Percentiles rank a stretch among this genome's conserved stretches.
phyloP scores from a whole-genome alignment of 2,329 filamentous ascomycete genomes.

The Ustilaginoidea virens region DNA sequence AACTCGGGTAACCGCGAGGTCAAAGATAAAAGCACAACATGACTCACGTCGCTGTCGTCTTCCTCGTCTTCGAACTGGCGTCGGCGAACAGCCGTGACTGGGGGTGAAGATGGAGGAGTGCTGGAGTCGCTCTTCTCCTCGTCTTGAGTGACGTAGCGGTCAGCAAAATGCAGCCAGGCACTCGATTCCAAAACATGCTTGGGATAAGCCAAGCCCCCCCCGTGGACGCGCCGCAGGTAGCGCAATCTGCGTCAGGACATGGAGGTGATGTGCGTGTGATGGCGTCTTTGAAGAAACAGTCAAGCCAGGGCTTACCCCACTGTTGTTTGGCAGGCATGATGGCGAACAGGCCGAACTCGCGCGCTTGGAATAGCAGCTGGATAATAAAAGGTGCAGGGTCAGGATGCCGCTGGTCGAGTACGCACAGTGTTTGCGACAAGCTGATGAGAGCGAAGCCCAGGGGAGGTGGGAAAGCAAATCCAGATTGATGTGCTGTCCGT shows the following conservation, averaged over 20 bases:
- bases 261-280: too few species aligned
- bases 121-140: slow-evolving; percentile 24
- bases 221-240: background rate
- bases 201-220: slow-evolving; percentile 1
- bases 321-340: slow-evolving; percentile 27
- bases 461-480: too few species aligned
- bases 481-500: too few species aligned
- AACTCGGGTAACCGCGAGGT: background rate
- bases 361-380: too few species aligned
- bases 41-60: slow-evolving; percentile 60
- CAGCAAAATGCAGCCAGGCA: slow-evolving; percentile 7
- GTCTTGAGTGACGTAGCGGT: slow-evolving; percentile 15
- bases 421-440: too few species aligned
- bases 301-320: slow-evolving; percentile 21
- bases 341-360: too few species aligned
- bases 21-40: background rate
- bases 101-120: slow-evolving; percentile 21
- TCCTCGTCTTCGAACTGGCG: slow-evolving; percentile 83
- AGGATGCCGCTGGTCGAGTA: too few species aligned
- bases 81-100: slow-evolving; percentile 24
- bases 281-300: too few species aligned
- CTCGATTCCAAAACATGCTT: too few species aligned
- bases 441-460: too few species aligned
- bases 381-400: too few species aligned
- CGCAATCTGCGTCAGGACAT: slow-evolving; percentile 1